phyloP scores from a whole-genome alignment of 805 yeast species.

The Blastobotrys attinorum region DNA sequence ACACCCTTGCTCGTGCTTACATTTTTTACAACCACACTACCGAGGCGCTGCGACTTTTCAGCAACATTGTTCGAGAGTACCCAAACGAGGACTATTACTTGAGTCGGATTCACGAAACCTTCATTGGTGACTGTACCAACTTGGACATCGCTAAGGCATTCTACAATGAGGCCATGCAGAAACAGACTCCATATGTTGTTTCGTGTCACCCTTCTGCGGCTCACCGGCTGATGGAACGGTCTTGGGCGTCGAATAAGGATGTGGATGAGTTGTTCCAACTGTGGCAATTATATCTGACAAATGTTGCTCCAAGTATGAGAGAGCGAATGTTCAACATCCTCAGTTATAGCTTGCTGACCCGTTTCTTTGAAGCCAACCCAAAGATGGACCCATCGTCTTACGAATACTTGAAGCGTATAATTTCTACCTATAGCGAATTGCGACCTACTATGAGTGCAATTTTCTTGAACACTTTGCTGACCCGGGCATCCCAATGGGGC shows the following conservation, averaged over 20 bases:
- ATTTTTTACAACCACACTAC: conserved; percentile 55
- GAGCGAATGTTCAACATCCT: conserved; percentile 35
- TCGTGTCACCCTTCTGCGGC: conserved; percentile 68
- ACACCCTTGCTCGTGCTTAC: conserved; percentile 70
- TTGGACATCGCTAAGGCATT: conserved; percentile 63
- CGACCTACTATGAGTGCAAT: conserved; percentile 62
- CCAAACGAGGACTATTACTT: conserved; percentile 34
- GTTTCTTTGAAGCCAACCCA: conserved; percentile 55
- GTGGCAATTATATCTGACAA: conserved; percentile 39
- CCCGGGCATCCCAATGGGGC: conserved; percentile 61
- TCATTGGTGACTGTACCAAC: conserved; percentile 72
- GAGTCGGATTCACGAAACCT: conserved; percentile 66
- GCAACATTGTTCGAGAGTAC: conserved; percentile 27
- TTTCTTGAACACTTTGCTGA: conserved; percentile 68
- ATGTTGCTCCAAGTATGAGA: conserved; percentile 12
- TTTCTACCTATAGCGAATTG: conserved; percentile 46
- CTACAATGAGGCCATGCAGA: conserved; percentile 62
- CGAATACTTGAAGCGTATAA: conserved; percentile 46
- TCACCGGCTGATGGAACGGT: conserved; percentile 52
- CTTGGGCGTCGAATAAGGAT: conserved; percentile 35
- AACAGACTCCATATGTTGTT: conserved; percentile 65
- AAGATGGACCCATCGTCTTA: conserved; percentile 48
- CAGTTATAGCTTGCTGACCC: conserved; percentile 61
- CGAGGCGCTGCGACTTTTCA: conserved; percentile 55
- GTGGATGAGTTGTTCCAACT: conserved; percentile 53